Evolutionary conservation across 148 eudicot species (phyloP).

Genomic region (Chenopodium quinoa): DNA sequence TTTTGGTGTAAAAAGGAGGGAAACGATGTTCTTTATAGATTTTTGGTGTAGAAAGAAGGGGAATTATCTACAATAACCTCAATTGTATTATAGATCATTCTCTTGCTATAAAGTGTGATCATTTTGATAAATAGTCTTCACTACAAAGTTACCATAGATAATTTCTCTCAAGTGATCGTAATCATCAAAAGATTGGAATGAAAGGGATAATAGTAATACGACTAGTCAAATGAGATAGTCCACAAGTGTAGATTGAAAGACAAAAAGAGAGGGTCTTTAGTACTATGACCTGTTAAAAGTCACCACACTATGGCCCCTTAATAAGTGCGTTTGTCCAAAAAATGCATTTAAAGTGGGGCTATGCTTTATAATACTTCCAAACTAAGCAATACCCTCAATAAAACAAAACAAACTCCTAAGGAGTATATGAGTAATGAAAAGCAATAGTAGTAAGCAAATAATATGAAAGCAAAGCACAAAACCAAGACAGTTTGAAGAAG

Average conservation of each 20-base stretch:
- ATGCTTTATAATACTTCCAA: slow-evolving; percentile 29
- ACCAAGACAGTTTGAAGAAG: slow-evolving; percentile 18
- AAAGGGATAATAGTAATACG: slow-evolving; percentile 8
- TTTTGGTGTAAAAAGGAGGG: neutral
- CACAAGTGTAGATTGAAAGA: slow-evolving; percentile 24
- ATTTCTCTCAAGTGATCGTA: neutral
- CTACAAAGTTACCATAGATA: too few species aligned
- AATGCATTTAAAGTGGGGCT: slow-evolving; percentile 27
- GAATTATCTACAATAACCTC: too few species aligned
- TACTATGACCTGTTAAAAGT: slow-evolving; percentile 18
- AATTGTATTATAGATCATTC: too few species aligned
- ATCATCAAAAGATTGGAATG: slow-evolving; percentile 12
- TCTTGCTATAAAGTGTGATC: too few species aligned
- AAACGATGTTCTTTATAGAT: too few species aligned
- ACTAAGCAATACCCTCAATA: slow-evolving; percentile 28
- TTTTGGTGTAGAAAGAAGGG: too few species aligned
- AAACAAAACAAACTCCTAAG: neutral
- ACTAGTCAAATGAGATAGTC: slow-evolving; percentile 29
- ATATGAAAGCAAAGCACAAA: slow-evolving; percentile 2
- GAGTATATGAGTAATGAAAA: neutral
- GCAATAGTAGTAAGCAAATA: neutral
- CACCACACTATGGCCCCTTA: slow-evolving; percentile 28
- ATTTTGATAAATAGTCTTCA: too few species aligned
- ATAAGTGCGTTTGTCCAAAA: slow-evolving; percentile 25
- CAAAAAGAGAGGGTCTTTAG: slow-evolving; percentile 24